phyloP scores from a whole-genome alignment of 2,329 filamentous ascomycete genomes.

The Monosporascus sp. region DNA sequence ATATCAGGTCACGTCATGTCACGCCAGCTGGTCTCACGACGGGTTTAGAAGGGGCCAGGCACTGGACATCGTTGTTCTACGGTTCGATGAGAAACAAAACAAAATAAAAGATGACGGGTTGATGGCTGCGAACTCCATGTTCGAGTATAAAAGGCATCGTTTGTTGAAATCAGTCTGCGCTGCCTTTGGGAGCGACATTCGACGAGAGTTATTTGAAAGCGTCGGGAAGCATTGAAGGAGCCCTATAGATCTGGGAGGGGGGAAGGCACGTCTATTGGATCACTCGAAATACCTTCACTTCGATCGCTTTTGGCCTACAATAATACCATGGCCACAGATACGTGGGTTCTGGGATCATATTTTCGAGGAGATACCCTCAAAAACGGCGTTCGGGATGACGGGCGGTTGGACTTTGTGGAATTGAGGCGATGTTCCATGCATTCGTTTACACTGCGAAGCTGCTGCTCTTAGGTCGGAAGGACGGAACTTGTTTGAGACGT shows the following conservation, averaged over 20 bases:
- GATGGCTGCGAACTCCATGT: conserved; percentile 8
- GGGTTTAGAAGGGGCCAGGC: conserved; percentile 16
- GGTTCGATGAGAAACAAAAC: conserved; percentile 15
- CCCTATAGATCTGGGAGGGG: conserved; percentile 21
- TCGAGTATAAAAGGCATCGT: conserved; percentile 14
- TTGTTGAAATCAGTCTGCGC: conserved; percentile 9
- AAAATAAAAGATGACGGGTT: conserved; percentile 7
- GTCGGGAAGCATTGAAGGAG: conserved; percentile 20
- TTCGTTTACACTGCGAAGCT: conserved; percentile 13
- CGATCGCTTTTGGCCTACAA: conserved; percentile 19
- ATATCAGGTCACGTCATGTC: conserved; percentile 17
- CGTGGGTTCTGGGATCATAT: conserved; percentile 12
- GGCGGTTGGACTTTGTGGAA: conserved; percentile 4
- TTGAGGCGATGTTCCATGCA: conserved; percentile 13
- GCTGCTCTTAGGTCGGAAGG: conserved; percentile 6
- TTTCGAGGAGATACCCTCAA: conserved; percentile 27
- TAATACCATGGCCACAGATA: conserved; percentile 14
- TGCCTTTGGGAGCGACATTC: conserved; percentile 17
- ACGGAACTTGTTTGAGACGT: conserved; percentile 8
- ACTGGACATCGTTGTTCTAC: conserved; percentile 14
- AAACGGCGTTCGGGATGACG: conserved; percentile 24
- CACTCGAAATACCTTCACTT: conserved; percentile 15
- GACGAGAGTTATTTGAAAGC: conserved; percentile 20
- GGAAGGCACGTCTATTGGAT: conserved; percentile 20
- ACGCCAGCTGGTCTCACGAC: conserved; percentile 13